phyloP scores from a whole-genome alignment of 2,329 filamentous ascomycete genomes.

The Cryphonectria parasitica region DNA sequence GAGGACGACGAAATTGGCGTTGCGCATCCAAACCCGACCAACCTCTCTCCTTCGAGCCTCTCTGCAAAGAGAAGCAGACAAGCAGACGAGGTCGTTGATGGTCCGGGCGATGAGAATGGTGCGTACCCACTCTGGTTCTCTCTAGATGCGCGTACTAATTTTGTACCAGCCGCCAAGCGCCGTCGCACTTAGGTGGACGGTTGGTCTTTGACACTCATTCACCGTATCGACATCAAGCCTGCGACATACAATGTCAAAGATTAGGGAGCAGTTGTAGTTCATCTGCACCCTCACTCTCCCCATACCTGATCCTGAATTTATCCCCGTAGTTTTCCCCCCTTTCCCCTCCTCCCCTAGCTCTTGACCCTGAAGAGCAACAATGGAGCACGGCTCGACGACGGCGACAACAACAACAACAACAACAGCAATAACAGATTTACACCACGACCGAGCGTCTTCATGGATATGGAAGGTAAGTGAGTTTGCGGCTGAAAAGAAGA shows the following conservation, averaged over 20 bases:
- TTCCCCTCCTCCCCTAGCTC: not conserved
- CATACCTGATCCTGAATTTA: not conserved
- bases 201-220: not conserved
- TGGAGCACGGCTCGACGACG: conserved; percentile 20
- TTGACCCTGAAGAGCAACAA: conserved; percentile 15
- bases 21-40: conserved; percentile 30
- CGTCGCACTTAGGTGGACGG: conserved; percentile 44
- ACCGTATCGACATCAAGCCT: not conserved
- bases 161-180: conserved; percentile 53
- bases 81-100: conserved; percentile 37
- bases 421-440: not conserved
- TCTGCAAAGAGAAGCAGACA: conserved; percentile 40
- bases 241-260: not conserved
- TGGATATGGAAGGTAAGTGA: conserved; percentile 25
- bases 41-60: conserved; percentile 34
- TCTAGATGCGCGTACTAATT: conserved; percentile 36
- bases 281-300: conserved; percentile 20
- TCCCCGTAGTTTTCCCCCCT: not conserved
- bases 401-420: not conserved
- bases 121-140: conserved; percentile 16
- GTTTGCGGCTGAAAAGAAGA: not conserved
- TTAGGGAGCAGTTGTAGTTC: conserved; percentile 29
- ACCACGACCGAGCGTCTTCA: not conserved
- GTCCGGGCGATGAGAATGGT: conserved; percentile 46
- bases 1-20: conserved; percentile 39